These are phyloP conservation scores for Darksidea phi DNA, from an alignment of 495 filamentous ascomycete species.

Conservation along the genomic window DNA sequence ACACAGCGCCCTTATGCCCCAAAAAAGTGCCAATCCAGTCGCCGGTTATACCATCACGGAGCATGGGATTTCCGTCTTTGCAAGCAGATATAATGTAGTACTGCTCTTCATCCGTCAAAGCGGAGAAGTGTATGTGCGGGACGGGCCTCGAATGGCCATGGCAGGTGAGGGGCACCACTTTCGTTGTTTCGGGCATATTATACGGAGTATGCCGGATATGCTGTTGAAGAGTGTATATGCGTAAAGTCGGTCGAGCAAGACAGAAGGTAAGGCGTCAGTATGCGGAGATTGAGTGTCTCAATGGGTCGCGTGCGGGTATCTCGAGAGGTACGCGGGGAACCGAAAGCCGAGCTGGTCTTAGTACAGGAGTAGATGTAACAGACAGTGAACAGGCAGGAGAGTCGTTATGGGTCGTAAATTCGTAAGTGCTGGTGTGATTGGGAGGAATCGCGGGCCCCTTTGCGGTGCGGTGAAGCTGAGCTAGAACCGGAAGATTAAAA, in stretches of 20 bases:
- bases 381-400: constrained; percentile 5
- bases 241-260: background rate
- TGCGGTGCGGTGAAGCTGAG: background rate
- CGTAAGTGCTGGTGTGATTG: background rate
- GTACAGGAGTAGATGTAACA: background rate
- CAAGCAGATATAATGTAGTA: constrained; percentile 98
- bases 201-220: background rate
- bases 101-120: constrained; percentile 76
- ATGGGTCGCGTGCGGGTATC: background rate
- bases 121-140: constrained; percentile 91
- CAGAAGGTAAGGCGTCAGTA: background rate
- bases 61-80: constrained; percentile 99
- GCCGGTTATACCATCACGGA: constrained; percentile 92
- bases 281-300: background rate
- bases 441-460: background rate
- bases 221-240: background rate
- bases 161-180: constrained; percentile 88
- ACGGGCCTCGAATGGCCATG: constrained; percentile 96
- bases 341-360: background rate
- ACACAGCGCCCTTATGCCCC: constrained; percentile 96
- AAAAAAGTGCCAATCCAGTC: constrained; percentile 98
- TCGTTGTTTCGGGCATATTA: constrained; percentile 53
- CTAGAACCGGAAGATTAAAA: too few species aligned
- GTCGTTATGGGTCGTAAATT: constrained; percentile 6
- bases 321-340: background rate